Evolutionary conservation across 148 eudicot species (phyloP).

Genomic region (Oxyria digyna): DNA sequence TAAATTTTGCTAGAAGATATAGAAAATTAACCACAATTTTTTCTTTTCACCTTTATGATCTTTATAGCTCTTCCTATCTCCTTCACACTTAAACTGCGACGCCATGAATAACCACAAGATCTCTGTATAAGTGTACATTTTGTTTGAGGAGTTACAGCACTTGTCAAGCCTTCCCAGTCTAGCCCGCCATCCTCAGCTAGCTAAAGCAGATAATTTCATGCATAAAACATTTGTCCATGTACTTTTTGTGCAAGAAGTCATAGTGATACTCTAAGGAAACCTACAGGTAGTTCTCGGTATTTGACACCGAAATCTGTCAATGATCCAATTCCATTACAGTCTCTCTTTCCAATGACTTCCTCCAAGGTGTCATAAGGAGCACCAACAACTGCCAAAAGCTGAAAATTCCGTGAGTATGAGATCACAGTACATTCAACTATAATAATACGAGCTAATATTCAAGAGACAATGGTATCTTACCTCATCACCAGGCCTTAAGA

Average conservation of each 20-base stretch:
- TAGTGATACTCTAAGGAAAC: slow-evolving; percentile 10
- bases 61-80: slow-evolving; percentile 77
- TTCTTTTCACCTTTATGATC: slow-evolving; percentile 54
- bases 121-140: slow-evolving; percentile 95
- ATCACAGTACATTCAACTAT: not conserved
- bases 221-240: not conserved
- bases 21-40: not conserved
- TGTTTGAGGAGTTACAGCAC: slow-evolving; percentile 59
- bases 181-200: slow-evolving; percentile 83
- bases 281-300: slow-evolving; percentile 74
- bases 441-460: not conserved
- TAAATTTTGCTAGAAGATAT: not conserved
- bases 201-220: slow-evolving; percentile 22
- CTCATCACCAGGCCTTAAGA: slow-evolving; percentile 91
- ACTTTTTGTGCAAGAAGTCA: not conserved
- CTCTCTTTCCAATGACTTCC: slow-evolving; percentile 93
- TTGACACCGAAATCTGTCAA: slow-evolving; percentile 75
- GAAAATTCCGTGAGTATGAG: slow-evolving; percentile 19
- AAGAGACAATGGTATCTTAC: slow-evolving; percentile 17
- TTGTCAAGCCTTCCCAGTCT: slow-evolving; percentile 60
- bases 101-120: slow-evolving; percentile 98
- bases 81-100: slow-evolving; percentile 73
- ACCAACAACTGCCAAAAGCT: slow-evolving; percentile 99
- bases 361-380: slow-evolving; percentile 95
- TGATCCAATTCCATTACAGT: slow-evolving; percentile 69